Evolutionary conservation across 2,329 filamentous ascomycete genomes (phyloP), one percentile per base, ranked within the genome.

Genomic region (Boeremia exigua): DNA sequence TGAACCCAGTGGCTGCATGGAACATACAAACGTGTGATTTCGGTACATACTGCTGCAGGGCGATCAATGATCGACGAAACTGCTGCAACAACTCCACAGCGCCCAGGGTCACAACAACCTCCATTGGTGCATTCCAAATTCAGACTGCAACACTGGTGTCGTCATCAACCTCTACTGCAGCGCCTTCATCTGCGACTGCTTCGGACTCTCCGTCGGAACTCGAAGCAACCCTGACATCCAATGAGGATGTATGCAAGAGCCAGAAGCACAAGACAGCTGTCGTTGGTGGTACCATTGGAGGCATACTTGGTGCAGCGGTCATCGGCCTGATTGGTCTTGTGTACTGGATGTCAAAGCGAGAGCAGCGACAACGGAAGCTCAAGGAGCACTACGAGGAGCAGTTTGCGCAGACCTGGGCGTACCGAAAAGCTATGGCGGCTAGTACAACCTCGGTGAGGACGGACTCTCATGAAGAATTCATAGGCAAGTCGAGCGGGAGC

Each of bases 331-430:
- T 60, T 19, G 58, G 39, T 15, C 27, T 57, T 4, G 52, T 70
- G 1, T 48, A 60, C 29, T 73, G 67, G 68, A 57, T 72, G 51
- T 50, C 63, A 44, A 67, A 66, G 54, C 60, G 54, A n/a, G 72
- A 75, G 38, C 68, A 66, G 54, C 58, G 62, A 30, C 70, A 74
- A 43, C 58, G 70, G 28, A 69, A 54, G 23, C 56, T 74, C 8
- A 75, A 73, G 51, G 69, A 75, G 44, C 70, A 73, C 45, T 73
- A 73, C 47, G 70, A 73, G 45, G 63, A 63, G 56, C 70, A 73
- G 37, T 70, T 72, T 44, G 57, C 60, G 0, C 65, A 69, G 40
- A 69, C 59, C 5, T 67, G 61, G 33, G 66, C 69, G 5, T 71
- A 70, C 33, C 55, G 68, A 19, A 63, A 63, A 47, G 65, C 63